phyloP scores from a whole-genome alignment of 1,284 basidiomycete species.

The Garcileccinum viscosum region DNA sequence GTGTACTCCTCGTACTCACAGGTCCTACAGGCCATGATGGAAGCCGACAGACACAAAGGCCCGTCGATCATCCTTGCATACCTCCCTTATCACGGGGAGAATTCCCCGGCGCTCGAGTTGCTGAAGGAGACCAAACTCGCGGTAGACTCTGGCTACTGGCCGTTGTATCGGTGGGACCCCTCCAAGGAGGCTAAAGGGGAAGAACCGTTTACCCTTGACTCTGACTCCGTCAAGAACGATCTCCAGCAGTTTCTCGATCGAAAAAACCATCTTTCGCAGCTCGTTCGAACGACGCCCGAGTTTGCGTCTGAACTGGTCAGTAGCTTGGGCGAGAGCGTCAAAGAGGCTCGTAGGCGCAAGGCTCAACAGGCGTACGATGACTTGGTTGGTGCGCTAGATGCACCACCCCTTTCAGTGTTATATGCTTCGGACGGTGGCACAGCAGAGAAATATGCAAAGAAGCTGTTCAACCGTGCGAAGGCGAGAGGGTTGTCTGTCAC shows the following conservation, averaged over 20 bases:
- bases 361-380: constrained; percentile 89
- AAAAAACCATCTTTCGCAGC: constrained; percentile 94
- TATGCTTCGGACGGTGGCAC: constrained; percentile 95
- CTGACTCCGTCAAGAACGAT: constrained; percentile 92
- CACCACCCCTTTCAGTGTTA: constrained; percentile 87
- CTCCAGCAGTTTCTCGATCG: constrained; percentile 95
- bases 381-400: constrained; percentile 85
- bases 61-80: constrained; percentile 95
- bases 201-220: constrained; percentile 93
- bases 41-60: constrained; percentile 90
- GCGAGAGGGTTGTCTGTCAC: constrained; percentile 84
- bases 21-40: constrained; percentile 90
- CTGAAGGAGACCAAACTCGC: constrained; percentile 98
- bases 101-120: constrained; percentile 83
- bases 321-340: constrained; percentile 84
- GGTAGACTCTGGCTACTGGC: constrained; percentile 97
- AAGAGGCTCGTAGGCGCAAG: constrained; percentile 83
- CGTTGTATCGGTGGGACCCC: constrained; percentile 98
- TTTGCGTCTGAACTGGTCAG: constrained; percentile 86
- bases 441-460: constrained; percentile 95
- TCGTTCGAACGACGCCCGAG: constrained; percentile 82
- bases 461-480: constrained; percentile 84
- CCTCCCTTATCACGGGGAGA: constrained; percentile 85
- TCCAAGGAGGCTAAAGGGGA: constrained; percentile 74
- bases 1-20: constrained; percentile 96